Conservation (phyloP, 1,284 basidiomycete species). For the Schizopora paradoxa region DNA sequence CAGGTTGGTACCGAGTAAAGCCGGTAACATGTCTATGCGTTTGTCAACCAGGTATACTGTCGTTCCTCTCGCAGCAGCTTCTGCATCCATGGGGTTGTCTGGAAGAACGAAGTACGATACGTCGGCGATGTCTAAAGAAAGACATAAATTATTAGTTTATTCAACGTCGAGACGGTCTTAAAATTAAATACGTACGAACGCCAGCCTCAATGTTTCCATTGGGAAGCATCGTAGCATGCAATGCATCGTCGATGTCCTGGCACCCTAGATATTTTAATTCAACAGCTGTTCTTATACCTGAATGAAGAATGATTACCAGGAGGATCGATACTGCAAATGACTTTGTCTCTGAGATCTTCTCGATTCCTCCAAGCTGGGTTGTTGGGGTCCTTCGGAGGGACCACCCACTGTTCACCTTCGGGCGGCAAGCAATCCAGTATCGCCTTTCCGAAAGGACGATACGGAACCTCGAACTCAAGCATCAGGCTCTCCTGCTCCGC, state of each 20-base stretch:
- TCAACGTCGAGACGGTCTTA: background rate
- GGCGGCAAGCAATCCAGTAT: conserved; percentile 88
- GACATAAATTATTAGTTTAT: conserved; percentile 5
- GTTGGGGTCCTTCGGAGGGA: conserved; percentile 68
- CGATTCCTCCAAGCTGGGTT: conserved; percentile 76
- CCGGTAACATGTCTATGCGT: conserved; percentile 97
- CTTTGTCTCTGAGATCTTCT: conserved; percentile 82
- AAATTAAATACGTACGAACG: conserved; percentile 68
- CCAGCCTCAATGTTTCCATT: conserved; percentile 98
- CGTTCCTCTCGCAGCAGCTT: conserved; percentile 93
- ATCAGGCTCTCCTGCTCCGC: conserved; percentile 94
- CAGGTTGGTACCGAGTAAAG: conserved; percentile 91
- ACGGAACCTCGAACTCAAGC: conserved; percentile 95
- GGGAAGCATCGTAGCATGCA: conserved; percentile 86
- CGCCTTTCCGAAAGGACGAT: conserved; percentile 92
- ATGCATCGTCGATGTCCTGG: conserved; percentile 97
- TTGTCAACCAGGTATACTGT: conserved; percentile 99
- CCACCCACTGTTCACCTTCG: conserved; percentile 91
- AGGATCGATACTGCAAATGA: conserved; percentile 96
- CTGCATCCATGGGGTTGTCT: conserved; percentile 95
- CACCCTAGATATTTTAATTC: conserved; percentile 54
- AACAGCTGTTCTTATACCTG: conserved; percentile 1
- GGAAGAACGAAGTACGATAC: conserved; percentile 95
- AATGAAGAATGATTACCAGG: conserved; percentile 48
- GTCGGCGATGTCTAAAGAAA: conserved; percentile 84